Conservation (phyloP, 2,329 filamentous ascomycete genomes). For the Penicillium paneum region DNA sequence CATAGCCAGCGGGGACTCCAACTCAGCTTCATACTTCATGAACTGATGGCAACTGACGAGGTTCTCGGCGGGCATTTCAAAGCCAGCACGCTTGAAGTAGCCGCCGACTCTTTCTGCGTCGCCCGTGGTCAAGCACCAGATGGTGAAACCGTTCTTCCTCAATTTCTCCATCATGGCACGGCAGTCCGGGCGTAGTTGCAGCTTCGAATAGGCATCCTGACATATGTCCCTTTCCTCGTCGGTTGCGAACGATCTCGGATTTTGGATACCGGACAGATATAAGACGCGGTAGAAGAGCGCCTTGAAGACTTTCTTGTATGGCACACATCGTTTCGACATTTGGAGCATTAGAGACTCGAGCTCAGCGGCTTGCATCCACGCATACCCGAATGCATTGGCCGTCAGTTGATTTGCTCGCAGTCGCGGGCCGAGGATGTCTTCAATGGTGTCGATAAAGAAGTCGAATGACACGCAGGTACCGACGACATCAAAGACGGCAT, state of each 20-base stretch:
- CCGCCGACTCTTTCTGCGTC: conserved; percentile 51
- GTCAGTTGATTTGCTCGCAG: conserved; percentile 36
- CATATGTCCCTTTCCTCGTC: conserved; percentile 41
- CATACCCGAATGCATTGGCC: conserved; percentile 41
- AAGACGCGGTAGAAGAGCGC: conserved; percentile 47
- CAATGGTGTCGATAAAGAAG: conserved; percentile 41
- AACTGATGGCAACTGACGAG: conserved; percentile 46
- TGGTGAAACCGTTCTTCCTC: conserved; percentile 47
- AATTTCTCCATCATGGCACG: conserved; percentile 43
- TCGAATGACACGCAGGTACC: conserved; percentile 48
- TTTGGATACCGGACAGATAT: conserved; percentile 39
- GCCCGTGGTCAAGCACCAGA: conserved; percentile 55
- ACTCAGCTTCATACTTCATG: neutral
- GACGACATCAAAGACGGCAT: conserved; percentile 54
- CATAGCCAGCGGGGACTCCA: conserved; percentile 42
- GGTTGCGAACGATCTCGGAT: conserved; percentile 40
- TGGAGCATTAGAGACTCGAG: conserved; percentile 48
- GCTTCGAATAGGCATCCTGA: conserved; percentile 35
- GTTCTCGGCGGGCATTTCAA: conserved; percentile 52
- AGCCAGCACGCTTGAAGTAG: conserved; percentile 50
- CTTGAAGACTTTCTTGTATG: conserved; percentile 41
- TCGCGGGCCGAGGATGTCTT: conserved; percentile 36
- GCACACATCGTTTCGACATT: conserved; percentile 41
- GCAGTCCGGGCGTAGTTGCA: conserved; percentile 35
- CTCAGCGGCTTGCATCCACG: conserved; percentile 46